Percentiles rank a stretch among this genome's conserved stretches.
Conservation (phyloP, 2,329 filamentous ascomycete species). For the Cercospora zeae-maydis region DNA sequence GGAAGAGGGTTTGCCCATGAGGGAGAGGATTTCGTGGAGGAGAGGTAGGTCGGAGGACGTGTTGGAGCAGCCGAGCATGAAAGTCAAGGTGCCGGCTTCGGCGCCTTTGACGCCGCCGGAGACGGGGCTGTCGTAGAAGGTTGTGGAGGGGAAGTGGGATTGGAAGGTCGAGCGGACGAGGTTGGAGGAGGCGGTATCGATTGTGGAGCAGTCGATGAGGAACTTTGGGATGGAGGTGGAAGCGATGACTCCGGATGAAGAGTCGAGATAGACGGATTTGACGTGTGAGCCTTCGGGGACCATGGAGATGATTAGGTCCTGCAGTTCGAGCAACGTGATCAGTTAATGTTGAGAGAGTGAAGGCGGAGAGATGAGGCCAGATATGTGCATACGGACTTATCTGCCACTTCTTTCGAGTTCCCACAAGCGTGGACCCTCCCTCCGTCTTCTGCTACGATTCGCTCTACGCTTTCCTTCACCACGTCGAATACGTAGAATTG, state of each 20-base stretch:
- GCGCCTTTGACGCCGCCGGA: conserved; percentile 54
- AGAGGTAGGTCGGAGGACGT: conserved; percentile 44
- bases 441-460: conserved; percentile 42
- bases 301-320: conserved; percentile 54
- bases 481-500: conserved; percentile 52
- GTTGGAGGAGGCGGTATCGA: conserved; percentile 52
- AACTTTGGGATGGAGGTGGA: conserved; percentile 44
- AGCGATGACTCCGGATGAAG: conserved; percentile 43
- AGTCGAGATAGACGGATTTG: conserved; percentile 50
- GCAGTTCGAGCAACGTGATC: background rate
- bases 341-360: background rate
- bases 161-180: conserved; percentile 42
- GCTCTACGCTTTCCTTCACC: conserved; percentile 42
- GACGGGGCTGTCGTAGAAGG: conserved; percentile 54
- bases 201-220: conserved; percentile 55
- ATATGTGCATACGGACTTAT: conserved; percentile 45
- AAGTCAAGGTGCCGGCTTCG: conserved; percentile 50
- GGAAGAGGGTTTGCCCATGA: conserved; percentile 49
- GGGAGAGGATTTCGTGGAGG: conserved; percentile 45
- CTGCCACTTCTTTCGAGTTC: conserved; percentile 49
- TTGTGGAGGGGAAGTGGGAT: conserved; percentile 39
- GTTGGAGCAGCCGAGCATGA: conserved; percentile 54
- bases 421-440: conserved; percentile 39
- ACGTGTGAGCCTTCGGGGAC: conserved; percentile 53
- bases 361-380: background rate